phyloP scores from a whole-genome alignment of 768 basidiomycete genomes.

The Rickenella mellea region DNA sequence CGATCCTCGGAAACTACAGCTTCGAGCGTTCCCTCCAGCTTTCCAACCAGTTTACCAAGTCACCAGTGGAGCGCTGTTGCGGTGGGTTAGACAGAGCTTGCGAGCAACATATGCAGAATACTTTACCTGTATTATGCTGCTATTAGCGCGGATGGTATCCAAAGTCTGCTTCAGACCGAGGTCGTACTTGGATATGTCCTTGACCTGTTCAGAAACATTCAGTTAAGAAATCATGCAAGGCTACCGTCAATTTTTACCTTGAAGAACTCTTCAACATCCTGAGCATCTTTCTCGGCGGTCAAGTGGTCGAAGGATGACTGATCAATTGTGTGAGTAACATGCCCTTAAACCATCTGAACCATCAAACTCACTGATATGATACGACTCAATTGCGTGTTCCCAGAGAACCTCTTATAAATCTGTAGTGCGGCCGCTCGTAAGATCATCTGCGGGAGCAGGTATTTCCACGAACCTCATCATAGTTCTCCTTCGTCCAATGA shows the following conservation, averaged over 20 bases:
- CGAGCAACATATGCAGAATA: neutral
- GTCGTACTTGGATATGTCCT: constrained; percentile 61
- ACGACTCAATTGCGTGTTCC: constrained; percentile 30
- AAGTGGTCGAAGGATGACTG: constrained; percentile 36
- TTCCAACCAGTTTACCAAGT: constrained; percentile 46
- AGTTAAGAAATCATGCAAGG: constrained; percentile 7
- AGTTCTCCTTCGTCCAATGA: constrained; percentile 62
- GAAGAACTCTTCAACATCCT: constrained; percentile 63
- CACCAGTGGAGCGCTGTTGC: constrained; percentile 45
- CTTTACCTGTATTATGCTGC: constrained; percentile 53
- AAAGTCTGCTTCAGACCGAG: constrained; percentile 56
- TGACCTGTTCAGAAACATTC: constrained; percentile 30
- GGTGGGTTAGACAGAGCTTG: constrained; percentile 1
- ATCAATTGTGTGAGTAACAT: neutral
- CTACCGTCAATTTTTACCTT: constrained; percentile 39
- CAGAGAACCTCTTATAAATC: constrained; percentile 62
- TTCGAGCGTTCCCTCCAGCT: constrained; percentile 17
- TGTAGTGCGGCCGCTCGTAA: constrained; percentile 16
- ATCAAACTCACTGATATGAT: constrained; percentile 7
- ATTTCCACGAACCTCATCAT: constrained; percentile 38
- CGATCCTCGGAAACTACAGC: too few species aligned
- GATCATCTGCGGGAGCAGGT: neutral
- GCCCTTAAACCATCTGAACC: neutral
- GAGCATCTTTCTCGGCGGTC: constrained; percentile 59
- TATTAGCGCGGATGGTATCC: constrained; percentile 55